Percentiles rank a stretch among this genome's conserved stretches.
Conservation (phyloP, 495 filamentous ascomycete genomes). For the Podospora pseudocomata region DNA sequence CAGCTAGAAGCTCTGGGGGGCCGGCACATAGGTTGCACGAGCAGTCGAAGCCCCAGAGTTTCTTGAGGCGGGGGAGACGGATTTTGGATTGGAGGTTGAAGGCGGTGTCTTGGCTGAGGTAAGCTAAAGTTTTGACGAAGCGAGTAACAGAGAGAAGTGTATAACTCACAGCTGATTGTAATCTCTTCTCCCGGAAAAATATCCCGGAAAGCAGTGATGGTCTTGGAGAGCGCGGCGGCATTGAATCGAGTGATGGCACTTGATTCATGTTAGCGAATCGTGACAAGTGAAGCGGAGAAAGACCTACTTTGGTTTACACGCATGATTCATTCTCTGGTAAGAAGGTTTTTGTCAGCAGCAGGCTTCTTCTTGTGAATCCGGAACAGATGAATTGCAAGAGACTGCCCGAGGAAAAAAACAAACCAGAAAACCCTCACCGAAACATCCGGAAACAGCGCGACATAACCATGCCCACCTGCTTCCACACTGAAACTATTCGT, state of each 20-base stretch:
- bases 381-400: no score
- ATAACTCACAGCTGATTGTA: constrained; percentile 35
- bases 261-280: not conserved
- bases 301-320: constrained; percentile 36
- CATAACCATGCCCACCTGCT: constrained; percentile 13
- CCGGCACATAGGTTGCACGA: constrained; percentile 34
- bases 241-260: constrained; percentile 36
- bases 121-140: not conserved
- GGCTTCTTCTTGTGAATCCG: not conserved
- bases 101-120: constrained; percentile 22
- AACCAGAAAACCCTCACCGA: constrained; percentile 13
- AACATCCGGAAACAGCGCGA: constrained; percentile 28
- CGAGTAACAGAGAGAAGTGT: no score
- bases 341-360: no score
- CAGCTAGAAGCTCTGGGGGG: constrained; percentile 19
- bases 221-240: constrained; percentile 28
- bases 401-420: no score
- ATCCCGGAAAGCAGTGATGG: constrained; percentile 31
- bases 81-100: constrained; percentile 28
- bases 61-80: constrained; percentile 27
- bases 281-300: no score
- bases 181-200: constrained; percentile 35
- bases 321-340: constrained; percentile 33
- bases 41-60: constrained; percentile 39
- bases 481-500: constrained; percentile 33